A percentile compares a stretch with the other conserved stretches of the same genome.
These are phyloP conservation scores for Chaetoceros muelleri DNA, from an alignment of 108 stramenopile genomes.

Conservation along the genomic window DNA sequence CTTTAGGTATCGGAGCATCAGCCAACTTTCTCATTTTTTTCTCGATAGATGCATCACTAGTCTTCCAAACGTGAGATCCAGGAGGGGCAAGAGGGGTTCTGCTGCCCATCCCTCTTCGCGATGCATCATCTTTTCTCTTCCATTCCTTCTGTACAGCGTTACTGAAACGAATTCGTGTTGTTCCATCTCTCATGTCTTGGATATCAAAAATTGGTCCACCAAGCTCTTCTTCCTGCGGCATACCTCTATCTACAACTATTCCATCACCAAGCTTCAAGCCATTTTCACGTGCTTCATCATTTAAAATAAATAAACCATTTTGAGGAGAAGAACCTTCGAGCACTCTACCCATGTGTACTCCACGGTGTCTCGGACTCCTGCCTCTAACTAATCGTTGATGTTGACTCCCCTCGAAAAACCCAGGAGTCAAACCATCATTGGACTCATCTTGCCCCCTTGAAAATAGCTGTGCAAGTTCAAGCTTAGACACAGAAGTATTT, in stretches of 20 bases:
- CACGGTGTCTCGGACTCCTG: slow-evolving; percentile 56
- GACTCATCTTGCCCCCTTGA: slow-evolving; percentile 59
- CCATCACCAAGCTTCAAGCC: slow-evolving; percentile 61
- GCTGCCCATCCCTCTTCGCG: slow-evolving; percentile 8
- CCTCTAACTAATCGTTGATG: slow-evolving; percentile 64
- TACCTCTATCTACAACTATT: slow-evolving; percentile 63
- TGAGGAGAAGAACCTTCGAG: slow-evolving; percentile 16
- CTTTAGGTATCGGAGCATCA: slow-evolving; percentile 10
- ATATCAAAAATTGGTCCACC: slow-evolving; percentile 39
- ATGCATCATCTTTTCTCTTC: slow-evolving; percentile 30
- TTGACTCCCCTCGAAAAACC: slow-evolving; percentile 58
- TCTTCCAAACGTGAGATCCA: slow-evolving; percentile 64
- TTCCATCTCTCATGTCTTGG: slow-evolving; percentile 13
- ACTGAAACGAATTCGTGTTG: slow-evolving; percentile 23
- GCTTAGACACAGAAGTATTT: slow-evolving; percentile 36
- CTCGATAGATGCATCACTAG: slow-evolving; percentile 47
- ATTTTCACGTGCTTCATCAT: slow-evolving; percentile 14
- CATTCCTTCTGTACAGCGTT: slow-evolving; percentile 35
- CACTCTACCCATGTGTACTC: slow-evolving; percentile 52
- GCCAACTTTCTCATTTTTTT: slow-evolving; percentile 40
- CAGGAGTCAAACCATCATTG: slow-evolving; percentile 54
- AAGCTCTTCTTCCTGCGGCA: slow-evolving; percentile 54
- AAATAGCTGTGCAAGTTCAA: slow-evolving; percentile 57
- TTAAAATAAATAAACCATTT: slow-evolving; percentile 23
- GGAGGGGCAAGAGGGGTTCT: slow-evolving; percentile 29